Evolutionary conservation across 2,329 filamentous ascomycete genomes (phyloP).

Genomic region (Rhinocladiella mackenziei): DNA sequence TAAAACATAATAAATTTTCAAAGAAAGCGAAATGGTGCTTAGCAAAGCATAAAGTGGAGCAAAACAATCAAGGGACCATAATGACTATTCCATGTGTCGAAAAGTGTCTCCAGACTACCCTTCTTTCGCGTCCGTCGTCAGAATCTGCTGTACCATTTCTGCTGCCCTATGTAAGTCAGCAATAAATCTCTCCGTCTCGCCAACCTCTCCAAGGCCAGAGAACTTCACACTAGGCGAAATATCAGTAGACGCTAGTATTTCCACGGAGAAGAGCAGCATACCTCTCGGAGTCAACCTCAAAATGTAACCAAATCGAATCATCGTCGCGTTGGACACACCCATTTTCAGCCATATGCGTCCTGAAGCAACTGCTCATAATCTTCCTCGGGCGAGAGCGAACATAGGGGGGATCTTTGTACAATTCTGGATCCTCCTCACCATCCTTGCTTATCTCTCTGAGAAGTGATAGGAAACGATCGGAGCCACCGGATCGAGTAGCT

Average conservation of each 20-base stretch:
- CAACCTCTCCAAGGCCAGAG: background rate
- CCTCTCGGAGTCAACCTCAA: background rate
- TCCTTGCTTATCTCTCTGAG: constrained; percentile 43
- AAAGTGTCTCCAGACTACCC: too few species aligned
- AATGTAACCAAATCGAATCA: background rate
- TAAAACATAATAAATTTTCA: too few species aligned
- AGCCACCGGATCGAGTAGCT: constrained; percentile 6
- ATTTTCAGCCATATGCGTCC: background rate
- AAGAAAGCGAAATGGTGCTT: too few species aligned
- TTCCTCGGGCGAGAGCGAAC: constrained; percentile 9
- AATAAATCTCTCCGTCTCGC: background rate
- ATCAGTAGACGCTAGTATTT: background rate
- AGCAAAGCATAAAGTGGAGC: too few species aligned
- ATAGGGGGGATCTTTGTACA: constrained; percentile 85
- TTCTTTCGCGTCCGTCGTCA: too few species aligned
- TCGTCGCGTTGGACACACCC: background rate
- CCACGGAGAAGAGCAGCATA: background rate
- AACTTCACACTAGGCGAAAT: background rate
- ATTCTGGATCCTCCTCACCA: constrained; percentile 71
- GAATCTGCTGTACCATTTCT: background rate
- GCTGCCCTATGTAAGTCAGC: background rate
- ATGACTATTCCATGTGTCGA: too few species aligned
- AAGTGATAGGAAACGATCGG: constrained; percentile 6
- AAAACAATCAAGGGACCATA: too few species aligned
- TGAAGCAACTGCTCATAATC: constrained; percentile 8